A percentile compares a stretch with the other conserved stretches of the same genome.
These are phyloP conservation scores for Cutaneotrichosporon sp. DNA, from an alignment of 1,284 basidiomycete species.

Conservation along the genomic window DNA sequence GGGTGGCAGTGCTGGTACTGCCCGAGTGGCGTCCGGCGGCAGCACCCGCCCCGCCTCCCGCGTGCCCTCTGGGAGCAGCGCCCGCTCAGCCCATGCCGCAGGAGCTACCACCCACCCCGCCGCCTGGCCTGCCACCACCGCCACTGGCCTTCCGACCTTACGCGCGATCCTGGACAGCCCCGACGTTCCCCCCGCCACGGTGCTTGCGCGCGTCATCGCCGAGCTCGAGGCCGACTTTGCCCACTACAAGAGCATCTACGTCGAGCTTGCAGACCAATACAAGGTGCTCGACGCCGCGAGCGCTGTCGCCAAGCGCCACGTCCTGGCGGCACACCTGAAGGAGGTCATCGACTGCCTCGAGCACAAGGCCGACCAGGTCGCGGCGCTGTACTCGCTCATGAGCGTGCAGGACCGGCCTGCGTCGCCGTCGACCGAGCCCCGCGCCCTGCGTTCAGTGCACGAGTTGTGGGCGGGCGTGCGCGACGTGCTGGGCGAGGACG, in stretches of 20 bases:
- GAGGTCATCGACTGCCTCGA: conserved; percentile 88
- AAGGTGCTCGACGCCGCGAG: conserved; percentile 78
- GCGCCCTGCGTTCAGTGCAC: conserved; percentile 23
- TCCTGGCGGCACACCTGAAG: conserved; percentile 77
- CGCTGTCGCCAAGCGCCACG: conserved; percentile 73
- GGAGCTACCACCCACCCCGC: background rate
- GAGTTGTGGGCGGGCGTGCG: conserved; percentile 44
- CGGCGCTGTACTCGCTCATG: conserved; percentile 75
- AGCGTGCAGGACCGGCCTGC: conserved; percentile 62
- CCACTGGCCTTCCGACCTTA: conserved; percentile 41
- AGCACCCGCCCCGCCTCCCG: background rate
- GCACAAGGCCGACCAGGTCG: conserved; percentile 86
- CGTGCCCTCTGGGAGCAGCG: background rate
- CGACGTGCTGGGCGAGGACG: conserved; percentile 42
- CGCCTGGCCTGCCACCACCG: background rate
- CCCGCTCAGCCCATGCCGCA: background rate
- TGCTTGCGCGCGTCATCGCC: conserved; percentile 71
- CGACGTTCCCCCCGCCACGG: conserved; percentile 73
- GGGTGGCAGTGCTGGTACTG: too few relatives aligned
- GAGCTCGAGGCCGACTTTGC: conserved; percentile 88
- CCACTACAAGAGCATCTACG: conserved; percentile 88
- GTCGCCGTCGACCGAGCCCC: background rate
- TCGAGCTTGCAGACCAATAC: conserved; percentile 85
- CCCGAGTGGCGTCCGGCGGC: too few relatives aligned
- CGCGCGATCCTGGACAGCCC: conserved; percentile 60